Base-by-base conservation (phyloP, 2,329 filamentous ascomycete genomes). In the Penicillium aurantiogriseum region DNA sequence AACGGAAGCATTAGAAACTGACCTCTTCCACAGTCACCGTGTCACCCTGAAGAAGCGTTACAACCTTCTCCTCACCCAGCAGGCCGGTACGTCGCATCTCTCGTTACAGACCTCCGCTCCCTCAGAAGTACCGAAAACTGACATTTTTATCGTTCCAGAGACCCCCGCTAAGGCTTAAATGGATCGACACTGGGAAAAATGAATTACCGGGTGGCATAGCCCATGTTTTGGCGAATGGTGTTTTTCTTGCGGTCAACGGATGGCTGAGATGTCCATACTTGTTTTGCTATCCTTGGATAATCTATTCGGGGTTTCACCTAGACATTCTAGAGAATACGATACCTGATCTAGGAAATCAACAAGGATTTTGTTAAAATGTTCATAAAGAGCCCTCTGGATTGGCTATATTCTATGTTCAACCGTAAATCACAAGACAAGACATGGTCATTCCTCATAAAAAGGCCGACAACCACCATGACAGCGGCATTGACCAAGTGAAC, bases 1-100 rank as follows among this genome's bases (percentile, higher is more conserved):
- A 27, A 31, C 17, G 11, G n/a, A 39, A 38, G 17, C 10, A 47
- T 46, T 11, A n/a, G 11, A 49, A 17, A 43, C 54, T 60, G 47
- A 61, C 43, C 21, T 42, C 15, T 47, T 46, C 15, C 39, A 8
- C 39, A 90, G 91, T 74, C 93, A 97, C 80, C 87, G 94, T 68
- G 92, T 97, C 49, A 95, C 92, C 21, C 83, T 97, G 71, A 96
- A 97, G 88, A 92, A 90, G 81, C 85, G 94, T 72, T 97, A 96
- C 74, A 88, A 88, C 48, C 83, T 97, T 63, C 85, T 97, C 61
- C 80, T 96, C 75, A 94, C 90, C 53, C 91, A 96, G 83, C 88
- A 87, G 75, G 53, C 68, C 54, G 82, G 84, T 82, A 74, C 63
- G 79, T 70, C 58, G 36, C 40, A 19, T 42, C 8, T 17, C 23